phyloP scores from a whole-genome alignment of 2,329 filamentous ascomycete genomes.

The Pseudogymnoascus sp. region DNA sequence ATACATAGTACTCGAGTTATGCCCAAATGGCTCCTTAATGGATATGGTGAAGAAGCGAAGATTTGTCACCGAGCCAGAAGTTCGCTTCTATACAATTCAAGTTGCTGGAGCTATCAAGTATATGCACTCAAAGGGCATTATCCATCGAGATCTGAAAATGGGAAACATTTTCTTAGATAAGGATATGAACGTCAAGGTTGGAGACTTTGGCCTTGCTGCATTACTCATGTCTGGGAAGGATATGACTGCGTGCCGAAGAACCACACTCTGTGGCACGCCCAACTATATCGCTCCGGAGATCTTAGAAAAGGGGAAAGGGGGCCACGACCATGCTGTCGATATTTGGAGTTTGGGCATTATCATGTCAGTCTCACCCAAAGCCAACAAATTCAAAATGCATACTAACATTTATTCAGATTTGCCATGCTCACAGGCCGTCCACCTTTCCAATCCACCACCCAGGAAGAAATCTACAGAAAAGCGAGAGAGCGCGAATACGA shows the following conservation, averaged over 20 bases:
- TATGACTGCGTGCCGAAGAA: constrained; percentile 72
- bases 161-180: constrained; percentile 94
- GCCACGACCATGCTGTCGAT: constrained; percentile 96
- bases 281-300: constrained; percentile 99
- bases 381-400: constrained; percentile 16
- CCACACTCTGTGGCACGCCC: constrained; percentile 91
- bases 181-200: constrained; percentile 96
- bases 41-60: constrained; percentile 94
- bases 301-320: constrained; percentile 84
- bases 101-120: constrained; percentile 97
- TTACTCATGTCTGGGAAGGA: constrained; percentile 87
- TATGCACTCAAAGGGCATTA: constrained; percentile 90
- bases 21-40: constrained; percentile 92
- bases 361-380: constrained; percentile 50
- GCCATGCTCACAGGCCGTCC: constrained; percentile 95
- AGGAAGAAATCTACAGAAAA: constrained; percentile 75
- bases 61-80: constrained; percentile 86
- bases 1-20: constrained; percentile 90
- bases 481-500: constrained; percentile 67
- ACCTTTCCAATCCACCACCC: constrained; percentile 87
- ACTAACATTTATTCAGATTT: constrained; percentile 51
- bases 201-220: constrained; percentile 92
- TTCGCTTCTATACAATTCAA: constrained; percentile 88
- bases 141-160: constrained; percentile 95
- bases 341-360: constrained; percentile 98